Conservation (phyloP, 331 rosid species). For the Stylosanthes scabra region DNA sequence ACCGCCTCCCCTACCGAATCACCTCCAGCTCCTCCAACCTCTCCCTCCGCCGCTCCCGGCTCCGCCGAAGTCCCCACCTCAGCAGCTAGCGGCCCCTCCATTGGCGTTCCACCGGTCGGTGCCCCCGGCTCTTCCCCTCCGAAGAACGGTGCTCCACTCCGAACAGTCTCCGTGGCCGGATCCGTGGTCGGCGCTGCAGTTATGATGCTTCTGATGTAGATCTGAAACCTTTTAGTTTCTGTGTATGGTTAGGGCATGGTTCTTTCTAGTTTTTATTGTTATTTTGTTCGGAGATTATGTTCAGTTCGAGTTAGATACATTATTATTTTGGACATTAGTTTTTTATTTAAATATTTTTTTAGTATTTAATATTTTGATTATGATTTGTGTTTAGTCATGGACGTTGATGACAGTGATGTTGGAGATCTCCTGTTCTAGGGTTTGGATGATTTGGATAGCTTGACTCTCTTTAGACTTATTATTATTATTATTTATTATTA, state of each 20-base stretch:
- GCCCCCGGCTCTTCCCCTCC: conserved; percentile 22
- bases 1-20: background rate
- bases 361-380: conserved; percentile 12
- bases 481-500: background rate
- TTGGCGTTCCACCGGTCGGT: background rate
- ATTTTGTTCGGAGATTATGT: background rate
- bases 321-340: background rate
- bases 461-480: background rate
- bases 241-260: conserved; percentile 32
- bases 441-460: conserved; percentile 18
- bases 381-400: conserved; percentile 15
- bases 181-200: conserved; percentile 45
- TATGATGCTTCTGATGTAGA: conserved; percentile 60
- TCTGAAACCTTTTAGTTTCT: conserved; percentile 33
- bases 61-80: conserved; percentile 12
- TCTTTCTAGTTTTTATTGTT: background rate
- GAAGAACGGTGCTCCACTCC: conserved; percentile 6
- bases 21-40: conserved; percentile 27
- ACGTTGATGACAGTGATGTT: background rate
- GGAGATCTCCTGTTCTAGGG: conserved; percentile 16
- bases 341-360: background rate
- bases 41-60: background rate
- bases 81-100: background rate
- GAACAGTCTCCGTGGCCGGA: conserved; percentile 47
- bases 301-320: conserved; percentile 1